These are phyloP conservation scores for Discostella pseudostelligera DNA, from an alignment of 108 stramenopile species.

Conservation along the genomic window DNA sequence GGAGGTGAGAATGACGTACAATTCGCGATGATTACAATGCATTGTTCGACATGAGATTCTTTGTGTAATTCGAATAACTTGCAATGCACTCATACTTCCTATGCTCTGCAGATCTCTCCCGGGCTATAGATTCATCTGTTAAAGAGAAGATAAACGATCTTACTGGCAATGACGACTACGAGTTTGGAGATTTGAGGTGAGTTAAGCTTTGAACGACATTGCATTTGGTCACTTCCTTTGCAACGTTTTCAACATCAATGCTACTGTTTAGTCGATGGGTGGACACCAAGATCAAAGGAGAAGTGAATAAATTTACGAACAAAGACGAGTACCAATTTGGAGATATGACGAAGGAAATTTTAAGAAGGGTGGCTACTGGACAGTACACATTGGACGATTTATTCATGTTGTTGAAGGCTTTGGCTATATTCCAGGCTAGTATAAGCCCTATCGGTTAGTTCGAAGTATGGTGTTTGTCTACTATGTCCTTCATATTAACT, in stretches of 20 bases:
- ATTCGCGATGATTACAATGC: no score
- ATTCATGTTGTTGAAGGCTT: conserved; percentile 36
- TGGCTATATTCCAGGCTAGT: conserved; percentile 39
- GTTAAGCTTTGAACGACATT: not conserved
- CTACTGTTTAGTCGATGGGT: conserved; percentile 19
- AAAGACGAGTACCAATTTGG: conserved; percentile 30
- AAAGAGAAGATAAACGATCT: conserved; percentile 33
- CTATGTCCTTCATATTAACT: not conserved
- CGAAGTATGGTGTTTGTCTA: not conserved
- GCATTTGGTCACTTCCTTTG: no score
- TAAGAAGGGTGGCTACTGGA: conserved; percentile 29
- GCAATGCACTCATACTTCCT: not conserved
- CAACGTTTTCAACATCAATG: not conserved
- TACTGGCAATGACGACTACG: conserved; percentile 44
- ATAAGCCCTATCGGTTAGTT: conserved; percentile 35
- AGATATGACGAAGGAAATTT: conserved; percentile 36
- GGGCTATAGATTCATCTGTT: conserved; percentile 27
- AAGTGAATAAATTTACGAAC: conserved; percentile 28
- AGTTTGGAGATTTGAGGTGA: conserved; percentile 44
- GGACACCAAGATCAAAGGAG: conserved; percentile 28
- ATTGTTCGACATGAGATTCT: no score
- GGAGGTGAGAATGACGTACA: conserved; percentile 21
- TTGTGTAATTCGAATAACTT: no score
- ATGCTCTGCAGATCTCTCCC: conserved; percentile 20
- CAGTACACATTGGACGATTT: conserved; percentile 42